Evolutionary conservation across 345 rosid genomes (phyloP), one percentile per base, ranked within the genome.

Genomic region (Mangifera indica): DNA sequence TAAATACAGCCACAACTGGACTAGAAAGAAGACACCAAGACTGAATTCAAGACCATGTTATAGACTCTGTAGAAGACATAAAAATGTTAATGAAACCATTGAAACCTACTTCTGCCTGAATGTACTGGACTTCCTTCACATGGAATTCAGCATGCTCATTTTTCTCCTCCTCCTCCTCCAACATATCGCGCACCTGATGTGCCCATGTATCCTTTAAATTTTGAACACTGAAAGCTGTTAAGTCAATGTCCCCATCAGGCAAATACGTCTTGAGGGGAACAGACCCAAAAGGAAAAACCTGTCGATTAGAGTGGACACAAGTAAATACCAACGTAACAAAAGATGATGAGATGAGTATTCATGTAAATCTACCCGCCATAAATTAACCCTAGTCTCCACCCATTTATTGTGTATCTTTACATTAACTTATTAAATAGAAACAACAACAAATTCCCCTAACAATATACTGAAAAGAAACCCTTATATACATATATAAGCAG

Each of bases 211-310:
- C 99, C 84, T 96, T 96, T 69, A 86, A 61, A 66, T 51, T 84
- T 56, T 78, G 93, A 77, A 74, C 63, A 74, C 95, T 88, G 71
- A 93, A 93, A 63, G 93, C 92, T 0, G 96, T 87, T 77, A 93
- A 83, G 81, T 96, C 97, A 25, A 96, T 89, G 80, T 96, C 99
- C 68, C 99, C 99, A 81, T 96, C 99, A n/a, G 99, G 99, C 77
- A 96, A 81, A 79, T 96, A 96, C 48, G 98, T 96, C 85, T 96
- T 93, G 15, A 96, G 87, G 8, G 99, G 99, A 10, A 96, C 99
- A 69, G 99, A 96, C 77, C 99, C 99, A 82, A 93, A 96, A 60
- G 91, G 88, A 71, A 93, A 89, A 70, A 96, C 97, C 99, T 91
- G 75, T 13, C 52, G 12, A 73, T 18, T 53, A 73, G 45, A 42